These are phyloP conservation scores for Ogataea haglerorum DNA, from an alignment of 805 yeast species.

Conservation along the genomic window DNA sequence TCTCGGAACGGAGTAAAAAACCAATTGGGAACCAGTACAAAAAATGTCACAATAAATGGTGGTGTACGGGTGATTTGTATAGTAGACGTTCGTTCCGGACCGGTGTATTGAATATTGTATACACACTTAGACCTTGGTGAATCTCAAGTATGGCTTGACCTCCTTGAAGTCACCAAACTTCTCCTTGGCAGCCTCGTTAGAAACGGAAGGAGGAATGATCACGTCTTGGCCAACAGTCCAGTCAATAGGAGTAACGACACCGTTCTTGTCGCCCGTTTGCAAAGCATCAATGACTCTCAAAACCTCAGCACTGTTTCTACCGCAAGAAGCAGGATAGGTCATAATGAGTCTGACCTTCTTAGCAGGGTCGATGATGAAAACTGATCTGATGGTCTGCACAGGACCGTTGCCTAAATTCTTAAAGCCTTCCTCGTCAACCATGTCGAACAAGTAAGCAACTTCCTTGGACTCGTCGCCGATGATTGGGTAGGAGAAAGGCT, in stretches of 20 bases:
- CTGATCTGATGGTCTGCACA: constrained; percentile 87
- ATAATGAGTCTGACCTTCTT: constrained; percentile 84
- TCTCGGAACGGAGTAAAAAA: constrained; percentile 11
- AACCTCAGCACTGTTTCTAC: constrained; percentile 92
- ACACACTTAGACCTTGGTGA: constrained; percentile 38
- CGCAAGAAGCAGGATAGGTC: constrained; percentile 91
- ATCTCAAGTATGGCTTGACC: constrained; percentile 89
- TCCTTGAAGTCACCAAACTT: constrained; percentile 84
- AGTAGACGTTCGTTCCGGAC: not conserved
- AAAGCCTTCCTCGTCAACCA: constrained; percentile 85
- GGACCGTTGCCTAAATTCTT: constrained; percentile 68
- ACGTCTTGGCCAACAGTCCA: constrained; percentile 91
- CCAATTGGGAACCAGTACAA: constrained; percentile 1
- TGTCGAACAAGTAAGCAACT: constrained; percentile 79
- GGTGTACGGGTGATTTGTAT: constrained; percentile 1
- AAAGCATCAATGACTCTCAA: constrained; percentile 86
- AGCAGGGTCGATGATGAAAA: constrained; percentile 83
- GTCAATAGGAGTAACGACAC: constrained; percentile 87
- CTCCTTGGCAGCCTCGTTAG: constrained; percentile 72
- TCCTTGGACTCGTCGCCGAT: constrained; percentile 84
- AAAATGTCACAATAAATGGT: not conserved
- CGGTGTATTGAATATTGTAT: not conserved
- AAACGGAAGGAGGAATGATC: constrained; percentile 82
- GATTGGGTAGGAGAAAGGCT: constrained; percentile 81
- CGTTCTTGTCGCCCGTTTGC: constrained; percentile 78